Percentiles rank a stretch among this genome's conserved stretches.
Conservation (phyloP, 1,284 basidiomycete species). For the Pseudozyma sp. region DNA sequence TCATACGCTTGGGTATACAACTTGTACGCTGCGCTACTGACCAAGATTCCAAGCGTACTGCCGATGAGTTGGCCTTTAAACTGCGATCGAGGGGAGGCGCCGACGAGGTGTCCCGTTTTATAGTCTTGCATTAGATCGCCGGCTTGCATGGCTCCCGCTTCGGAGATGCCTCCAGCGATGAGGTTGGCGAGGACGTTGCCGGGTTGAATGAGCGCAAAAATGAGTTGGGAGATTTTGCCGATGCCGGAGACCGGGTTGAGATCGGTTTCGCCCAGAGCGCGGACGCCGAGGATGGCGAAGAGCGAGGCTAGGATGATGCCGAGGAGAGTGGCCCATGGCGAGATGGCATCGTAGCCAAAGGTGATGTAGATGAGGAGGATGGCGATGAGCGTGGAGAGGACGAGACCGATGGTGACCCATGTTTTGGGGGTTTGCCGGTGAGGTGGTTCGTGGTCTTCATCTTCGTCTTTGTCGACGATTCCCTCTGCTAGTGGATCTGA, state of each 20-base stretch:
- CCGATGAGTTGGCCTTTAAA: conserved; percentile 69
- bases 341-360: conserved; percentile 89
- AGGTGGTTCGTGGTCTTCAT: conserved; percentile 80
- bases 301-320: conserved; percentile 85
- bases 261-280: conserved; percentile 66
- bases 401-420: conserved; percentile 82
- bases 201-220: conserved; percentile 94
- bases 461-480: conserved; percentile 70
- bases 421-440: conserved; percentile 82
- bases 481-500: no score
- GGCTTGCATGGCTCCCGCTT: conserved; percentile 95
- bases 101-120: conserved; percentile 90
- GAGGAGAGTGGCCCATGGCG: conserved; percentile 89
- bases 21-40: conserved; percentile 86
- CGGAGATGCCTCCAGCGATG: conserved; percentile 93
- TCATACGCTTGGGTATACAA: conserved; percentile 87
- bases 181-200: conserved; percentile 89
- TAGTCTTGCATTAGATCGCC: conserved; percentile 98
- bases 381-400: conserved; percentile 77
- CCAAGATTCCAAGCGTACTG: conserved; percentile 81
- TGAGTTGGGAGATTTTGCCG: conserved; percentile 91
- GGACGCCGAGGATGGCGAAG: conserved; percentile 79
- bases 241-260: conserved; percentile 79
- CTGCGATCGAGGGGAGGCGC: conserved; percentile 67
- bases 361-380: conserved; percentile 85